A percentile compares a stretch with the other conserved stretches of the same genome.
These are phyloP conservation scores for Parmelia sp. DNA, from an alignment of 495 filamentous ascomycete genomes.

Conservation along the genomic window DNA sequence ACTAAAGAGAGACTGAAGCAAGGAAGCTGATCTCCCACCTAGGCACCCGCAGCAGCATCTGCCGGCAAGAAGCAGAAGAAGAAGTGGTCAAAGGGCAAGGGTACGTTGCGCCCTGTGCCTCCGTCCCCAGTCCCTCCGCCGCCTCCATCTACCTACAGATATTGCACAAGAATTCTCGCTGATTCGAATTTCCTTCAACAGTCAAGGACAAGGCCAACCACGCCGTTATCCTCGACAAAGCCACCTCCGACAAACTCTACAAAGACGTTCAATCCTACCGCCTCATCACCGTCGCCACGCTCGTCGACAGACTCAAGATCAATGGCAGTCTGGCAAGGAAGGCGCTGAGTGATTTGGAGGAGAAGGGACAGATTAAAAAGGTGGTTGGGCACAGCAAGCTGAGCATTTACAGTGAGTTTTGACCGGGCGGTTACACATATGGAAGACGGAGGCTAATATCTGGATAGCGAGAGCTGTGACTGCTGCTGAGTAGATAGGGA, in stretches of 20 bases:
- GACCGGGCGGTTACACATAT: background rate
- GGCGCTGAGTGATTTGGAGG: slow-evolving; percentile 90
- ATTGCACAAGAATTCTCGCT: background rate
- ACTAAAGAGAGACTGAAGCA: background rate
- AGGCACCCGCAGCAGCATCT: slow-evolving; percentile 67
- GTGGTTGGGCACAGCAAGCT: slow-evolving; percentile 93
- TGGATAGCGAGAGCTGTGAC: slow-evolving; percentile 25
- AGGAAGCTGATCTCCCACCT: slow-evolving; percentile 17
- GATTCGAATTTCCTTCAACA: slow-evolving; percentile 33
- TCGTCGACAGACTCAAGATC: slow-evolving; percentile 99
- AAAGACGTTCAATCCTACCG: slow-evolving; percentile 99
- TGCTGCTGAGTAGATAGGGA: slow-evolving; percentile 29
- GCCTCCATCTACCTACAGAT: background rate
- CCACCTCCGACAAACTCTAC: slow-evolving; percentile 63
- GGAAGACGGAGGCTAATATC: slow-evolving; percentile 2
- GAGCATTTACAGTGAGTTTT: slow-evolving; percentile 91
- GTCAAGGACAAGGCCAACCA: slow-evolving; percentile 99
- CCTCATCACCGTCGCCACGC: slow-evolving; percentile 95
- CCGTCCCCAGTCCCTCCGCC: background rate
- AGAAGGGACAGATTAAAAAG: slow-evolving; percentile 97
- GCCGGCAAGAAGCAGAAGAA: slow-evolving; percentile 99
- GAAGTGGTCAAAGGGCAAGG: slow-evolving; percentile 99
- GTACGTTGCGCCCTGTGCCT: slow-evolving; percentile 44
- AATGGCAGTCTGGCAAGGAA: slow-evolving; percentile 91
- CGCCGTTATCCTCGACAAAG: slow-evolving; percentile 71